These are phyloP conservation scores for Fusarium odoratissimum DNA, from an alignment of 2,329 filamentous ascomycete genomes.

Conservation along the genomic window DNA sequence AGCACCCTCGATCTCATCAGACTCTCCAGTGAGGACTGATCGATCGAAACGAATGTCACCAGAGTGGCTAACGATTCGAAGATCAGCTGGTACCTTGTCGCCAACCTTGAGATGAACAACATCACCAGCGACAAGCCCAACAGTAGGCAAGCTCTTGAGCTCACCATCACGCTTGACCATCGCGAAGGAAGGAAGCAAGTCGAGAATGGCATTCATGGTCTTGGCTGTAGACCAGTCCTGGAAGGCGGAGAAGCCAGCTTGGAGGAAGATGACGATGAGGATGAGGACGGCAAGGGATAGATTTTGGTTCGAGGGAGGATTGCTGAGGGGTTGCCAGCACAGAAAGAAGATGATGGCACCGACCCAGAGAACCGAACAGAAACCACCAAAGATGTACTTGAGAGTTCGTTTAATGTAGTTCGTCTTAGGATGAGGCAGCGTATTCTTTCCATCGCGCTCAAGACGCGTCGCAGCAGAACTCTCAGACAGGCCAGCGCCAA, in stretches of 20 bases:
- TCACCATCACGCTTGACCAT: conserved; percentile 59
- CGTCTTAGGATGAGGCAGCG: conserved; percentile 54
- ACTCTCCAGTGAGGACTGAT: conserved; percentile 56
- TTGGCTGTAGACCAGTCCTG: conserved; percentile 60
- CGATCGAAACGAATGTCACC: conserved; percentile 58
- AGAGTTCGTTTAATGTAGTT: conserved; percentile 57
- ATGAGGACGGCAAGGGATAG: conserved; percentile 59
- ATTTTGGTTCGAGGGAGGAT: conserved; percentile 57
- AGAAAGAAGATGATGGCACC: conserved; percentile 61
- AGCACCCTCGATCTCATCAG: conserved; percentile 55
- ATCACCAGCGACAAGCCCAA: conserved; percentile 59
- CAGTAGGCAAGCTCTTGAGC: conserved; percentile 53
- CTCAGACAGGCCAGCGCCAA: conserved; percentile 51
- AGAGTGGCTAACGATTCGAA: conserved; percentile 56
- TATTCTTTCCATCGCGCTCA: conserved; percentile 56
- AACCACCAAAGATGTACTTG: conserved; percentile 59
- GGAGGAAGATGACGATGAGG: conserved; percentile 59
- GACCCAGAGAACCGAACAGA: conserved; percentile 60
- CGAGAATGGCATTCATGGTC: conserved; percentile 60
- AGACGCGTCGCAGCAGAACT: conserved; percentile 50
- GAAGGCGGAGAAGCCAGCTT: conserved; percentile 59
- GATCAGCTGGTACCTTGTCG: conserved; percentile 61
- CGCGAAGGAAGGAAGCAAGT: conserved; percentile 57
- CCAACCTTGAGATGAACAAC: conserved; percentile 59
- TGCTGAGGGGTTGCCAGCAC: conserved; percentile 60